These are phyloP conservation scores for Aureobasidium sp. DNA, from an alignment of 2,329 filamentous ascomycete species.

Conservation along the genomic window DNA sequence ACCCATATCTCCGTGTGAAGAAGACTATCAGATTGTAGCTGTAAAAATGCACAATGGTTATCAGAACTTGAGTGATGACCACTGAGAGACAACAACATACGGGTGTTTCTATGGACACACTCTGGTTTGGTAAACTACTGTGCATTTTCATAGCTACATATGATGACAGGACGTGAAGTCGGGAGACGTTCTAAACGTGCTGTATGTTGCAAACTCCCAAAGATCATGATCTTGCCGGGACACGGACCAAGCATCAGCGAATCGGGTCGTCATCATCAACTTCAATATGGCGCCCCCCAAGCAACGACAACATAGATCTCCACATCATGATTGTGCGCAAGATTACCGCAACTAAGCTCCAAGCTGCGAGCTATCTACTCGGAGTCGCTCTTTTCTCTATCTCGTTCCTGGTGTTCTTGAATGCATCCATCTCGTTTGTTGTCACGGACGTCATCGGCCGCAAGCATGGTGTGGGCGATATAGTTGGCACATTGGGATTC, in stretches of 20 bases:
- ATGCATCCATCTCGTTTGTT: slow-evolving; percentile 75
- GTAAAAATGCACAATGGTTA: not conserved
- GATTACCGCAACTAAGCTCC: slow-evolving; percentile 45
- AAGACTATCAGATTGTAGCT: not conserved
- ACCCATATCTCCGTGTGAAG: not conserved
- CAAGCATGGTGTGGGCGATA: slow-evolving; percentile 64
- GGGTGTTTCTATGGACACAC: not conserved
- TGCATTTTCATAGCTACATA: not conserved
- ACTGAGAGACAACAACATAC: not conserved
- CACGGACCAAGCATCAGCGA: not conserved
- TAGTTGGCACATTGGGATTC: slow-evolving; percentile 78
- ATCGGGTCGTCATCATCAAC: not conserved
- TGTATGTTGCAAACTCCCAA: not conserved
- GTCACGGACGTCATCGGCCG: slow-evolving; percentile 74
- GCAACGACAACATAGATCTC: not conserved
- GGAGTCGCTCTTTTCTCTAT: slow-evolving; percentile 81
- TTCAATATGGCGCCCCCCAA: not conserved
- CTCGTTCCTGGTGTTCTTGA: slow-evolving; percentile 82
- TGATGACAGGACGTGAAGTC: not conserved
- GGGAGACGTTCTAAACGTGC: not conserved
- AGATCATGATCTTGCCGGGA: not conserved
- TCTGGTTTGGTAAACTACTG: not conserved
- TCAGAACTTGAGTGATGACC: not conserved
- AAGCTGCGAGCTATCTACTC: slow-evolving; percentile 64
- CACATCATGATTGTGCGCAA: not conserved